phyloP scores from a whole-genome alignment of 2,329 filamentous ascomycete genomes.

The Nemania serpens region DNA sequence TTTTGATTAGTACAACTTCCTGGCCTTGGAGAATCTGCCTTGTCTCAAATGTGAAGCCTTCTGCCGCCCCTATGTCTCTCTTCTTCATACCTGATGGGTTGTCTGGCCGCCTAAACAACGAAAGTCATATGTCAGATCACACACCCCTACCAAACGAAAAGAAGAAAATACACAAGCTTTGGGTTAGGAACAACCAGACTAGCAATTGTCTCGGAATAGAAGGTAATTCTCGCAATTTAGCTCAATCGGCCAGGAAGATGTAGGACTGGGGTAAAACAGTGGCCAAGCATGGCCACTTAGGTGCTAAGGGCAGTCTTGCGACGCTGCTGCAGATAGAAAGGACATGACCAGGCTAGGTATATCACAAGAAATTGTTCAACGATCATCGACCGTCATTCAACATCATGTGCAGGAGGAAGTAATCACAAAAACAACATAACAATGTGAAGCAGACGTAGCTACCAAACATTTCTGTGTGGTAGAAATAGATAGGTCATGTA shows the following conservation, averaged over 20 bases:
- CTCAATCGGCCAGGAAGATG: background rate
- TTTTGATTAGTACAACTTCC: constrained; percentile 35
- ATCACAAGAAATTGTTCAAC: constrained; percentile 7
- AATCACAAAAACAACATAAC: background rate
- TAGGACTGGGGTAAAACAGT: background rate
- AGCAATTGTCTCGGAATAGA: constrained; percentile 28
- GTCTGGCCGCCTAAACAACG: constrained; percentile 67
- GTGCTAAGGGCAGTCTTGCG: constrained; percentile 9
- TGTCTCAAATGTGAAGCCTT: constrained; percentile 6
- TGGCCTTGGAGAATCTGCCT: constrained; percentile 17
- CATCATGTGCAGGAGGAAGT: background rate
- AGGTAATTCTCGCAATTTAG: constrained; percentile 2
- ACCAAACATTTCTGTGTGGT: background rate
- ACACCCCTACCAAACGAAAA: constrained; percentile 18
- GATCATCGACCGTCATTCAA: constrained; percentile 7
- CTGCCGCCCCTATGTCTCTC: constrained; percentile 26
- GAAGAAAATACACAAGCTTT: constrained; percentile 4
- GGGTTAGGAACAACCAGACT: constrained; percentile 14
- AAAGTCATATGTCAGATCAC: constrained; percentile 36
- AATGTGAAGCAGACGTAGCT: background rate
- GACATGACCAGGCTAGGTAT: background rate
- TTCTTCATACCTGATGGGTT: constrained; percentile 70
- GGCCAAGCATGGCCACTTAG: background rate
- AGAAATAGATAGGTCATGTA: constrained; percentile 5
- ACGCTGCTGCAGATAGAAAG: constrained; percentile 4